Percentiles rank a stretch among this genome's conserved stretches.
Conservation (phyloP, 2,329 filamentous ascomycete species). For the Amylocarpus encephaloides region DNA sequence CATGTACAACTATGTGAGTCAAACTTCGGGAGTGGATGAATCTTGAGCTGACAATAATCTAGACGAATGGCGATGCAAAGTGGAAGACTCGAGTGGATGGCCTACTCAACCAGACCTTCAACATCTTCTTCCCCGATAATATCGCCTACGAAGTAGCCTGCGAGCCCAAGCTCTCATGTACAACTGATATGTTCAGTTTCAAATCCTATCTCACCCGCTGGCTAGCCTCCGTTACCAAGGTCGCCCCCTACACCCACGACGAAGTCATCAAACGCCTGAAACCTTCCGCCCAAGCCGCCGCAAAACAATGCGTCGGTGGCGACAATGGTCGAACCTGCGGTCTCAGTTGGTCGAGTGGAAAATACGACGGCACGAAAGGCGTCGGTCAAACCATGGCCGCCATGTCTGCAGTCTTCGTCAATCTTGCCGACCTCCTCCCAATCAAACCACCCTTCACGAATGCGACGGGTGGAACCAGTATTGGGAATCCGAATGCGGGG, state of each 20-base stretch:
- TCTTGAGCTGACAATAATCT: slow-evolving; percentile 3
- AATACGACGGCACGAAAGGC: slow-evolving; percentile 40
- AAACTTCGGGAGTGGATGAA: slow-evolving; percentile 56
- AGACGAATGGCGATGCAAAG: slow-evolving; percentile 32
- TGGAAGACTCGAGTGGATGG: slow-evolving; percentile 34
- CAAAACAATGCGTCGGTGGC: slow-evolving; percentile 53
- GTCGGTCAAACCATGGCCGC: slow-evolving; percentile 63
- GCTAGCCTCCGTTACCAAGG: slow-evolving; percentile 49
- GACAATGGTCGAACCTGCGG: slow-evolving; percentile 55
- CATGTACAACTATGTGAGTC: slow-evolving; percentile 43
- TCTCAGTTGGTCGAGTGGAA: slow-evolving; percentile 48
- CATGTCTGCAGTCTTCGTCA: slow-evolving; percentile 48
- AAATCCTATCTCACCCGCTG: slow-evolving; percentile 60
- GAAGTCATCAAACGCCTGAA: slow-evolving; percentile 48
- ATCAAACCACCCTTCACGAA: slow-evolving; percentile 39
- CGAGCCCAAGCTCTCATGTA: slow-evolving; percentile 47
- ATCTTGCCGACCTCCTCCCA: slow-evolving; percentile 34
- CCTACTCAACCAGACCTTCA: slow-evolving; percentile 32
- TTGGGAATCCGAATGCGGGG: slow-evolving; percentile 34
- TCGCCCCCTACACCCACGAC: slow-evolving; percentile 51
- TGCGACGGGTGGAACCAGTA: slow-evolving; percentile 43
- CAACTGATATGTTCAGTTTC: slow-evolving; percentile 59
- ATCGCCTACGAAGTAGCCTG: slow-evolving; percentile 57
- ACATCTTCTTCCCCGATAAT: slow-evolving; percentile 38
- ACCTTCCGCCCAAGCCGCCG: slow-evolving; percentile 49